Percentiles rank a stretch among this genome's conserved stretches.
Evolutionary conservation across 1,284 basidiomycete genomes (phyloP).

Genomic region (Apiotrichum gamsii): DNA sequence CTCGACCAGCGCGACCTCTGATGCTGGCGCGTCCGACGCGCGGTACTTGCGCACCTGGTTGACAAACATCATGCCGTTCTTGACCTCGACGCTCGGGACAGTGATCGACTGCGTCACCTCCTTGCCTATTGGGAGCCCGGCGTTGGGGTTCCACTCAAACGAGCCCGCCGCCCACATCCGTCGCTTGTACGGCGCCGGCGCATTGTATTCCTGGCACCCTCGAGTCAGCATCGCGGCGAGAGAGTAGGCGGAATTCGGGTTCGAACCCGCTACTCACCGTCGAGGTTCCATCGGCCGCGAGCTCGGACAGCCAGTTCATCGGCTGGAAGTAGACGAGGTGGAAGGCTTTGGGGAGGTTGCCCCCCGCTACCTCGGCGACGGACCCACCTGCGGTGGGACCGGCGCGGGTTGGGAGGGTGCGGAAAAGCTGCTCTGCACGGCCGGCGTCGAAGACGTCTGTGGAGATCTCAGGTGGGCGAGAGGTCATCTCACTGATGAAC

Average conservation of each 20-base stretch:
- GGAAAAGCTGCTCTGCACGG: constrained; percentile 24
- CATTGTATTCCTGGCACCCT: constrained; percentile 43
- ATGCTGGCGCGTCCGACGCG: constrained; percentile 51
- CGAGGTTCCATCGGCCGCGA: constrained; percentile 58
- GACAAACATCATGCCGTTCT: constrained; percentile 71
- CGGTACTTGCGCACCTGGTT: constrained; percentile 51
- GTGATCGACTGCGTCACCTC: constrained; percentile 53
- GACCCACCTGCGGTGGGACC: neutral
- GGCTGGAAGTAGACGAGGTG: constrained; percentile 71
- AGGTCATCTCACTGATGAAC: constrained; percentile 26
- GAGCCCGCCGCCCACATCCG: constrained; percentile 79
- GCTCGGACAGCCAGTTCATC: constrained; percentile 54
- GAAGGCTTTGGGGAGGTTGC: constrained; percentile 57
- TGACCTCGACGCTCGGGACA: constrained; percentile 59
- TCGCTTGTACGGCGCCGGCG: constrained; percentile 65
- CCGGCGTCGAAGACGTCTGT: constrained; percentile 18
- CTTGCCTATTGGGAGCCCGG: constrained; percentile 56
- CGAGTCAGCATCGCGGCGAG: constrained; percentile 34
- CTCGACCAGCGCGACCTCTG: constrained; percentile 54
- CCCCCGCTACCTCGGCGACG: constrained; percentile 31
- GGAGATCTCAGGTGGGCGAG: constrained; percentile 7
- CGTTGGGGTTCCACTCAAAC: constrained; percentile 55
- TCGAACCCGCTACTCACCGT: constrained; percentile 51
- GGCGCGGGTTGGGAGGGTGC: constrained; percentile 63
- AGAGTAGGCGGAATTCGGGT: neutral